These are phyloP conservation scores for Aspergillus bertholletiae DNA, from an alignment of 495 filamentous ascomycete species.

Conservation along the genomic window DNA sequence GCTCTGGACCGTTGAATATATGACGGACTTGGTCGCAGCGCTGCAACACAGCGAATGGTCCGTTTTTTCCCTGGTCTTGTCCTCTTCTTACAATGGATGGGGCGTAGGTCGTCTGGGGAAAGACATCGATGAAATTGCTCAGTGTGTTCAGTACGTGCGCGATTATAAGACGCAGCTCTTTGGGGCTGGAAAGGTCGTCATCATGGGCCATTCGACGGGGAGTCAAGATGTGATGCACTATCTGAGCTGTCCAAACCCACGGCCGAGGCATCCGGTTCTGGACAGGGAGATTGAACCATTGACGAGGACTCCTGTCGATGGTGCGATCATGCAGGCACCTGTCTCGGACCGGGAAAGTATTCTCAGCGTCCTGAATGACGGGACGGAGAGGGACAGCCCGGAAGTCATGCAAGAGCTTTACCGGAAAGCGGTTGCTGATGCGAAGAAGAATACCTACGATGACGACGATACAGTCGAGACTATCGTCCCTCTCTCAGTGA, in stretches of 20 bases:
- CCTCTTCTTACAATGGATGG: slow-evolving; percentile 67
- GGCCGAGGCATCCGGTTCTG: slow-evolving; percentile 26
- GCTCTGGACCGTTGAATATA: slow-evolving; percentile 64
- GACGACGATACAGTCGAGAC: background rate
- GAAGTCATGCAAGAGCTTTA: background rate
- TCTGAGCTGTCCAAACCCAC: slow-evolving; percentile 38
- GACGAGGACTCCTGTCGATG: slow-evolving; percentile 52
- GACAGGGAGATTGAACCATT: slow-evolving; percentile 28
- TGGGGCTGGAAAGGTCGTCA: slow-evolving; percentile 57
- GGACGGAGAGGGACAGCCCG: slow-evolving; percentile 22
- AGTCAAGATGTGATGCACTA: slow-evolving; percentile 85
- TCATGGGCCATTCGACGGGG: slow-evolving; percentile 85
- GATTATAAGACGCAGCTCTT: slow-evolving; percentile 34
- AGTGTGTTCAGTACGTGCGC: slow-evolving; percentile 66
- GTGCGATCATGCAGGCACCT: slow-evolving; percentile 78
- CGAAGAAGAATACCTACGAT: background rate
- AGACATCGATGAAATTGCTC: slow-evolving; percentile 70
- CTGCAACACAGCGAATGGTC: slow-evolving; percentile 57
- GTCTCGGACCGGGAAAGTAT: slow-evolving; percentile 79
- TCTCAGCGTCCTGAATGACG: slow-evolving; percentile 29
- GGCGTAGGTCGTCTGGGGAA: slow-evolving; percentile 62
- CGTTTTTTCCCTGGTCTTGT: slow-evolving; percentile 59
- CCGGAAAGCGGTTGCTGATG: background rate
- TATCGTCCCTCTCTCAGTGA: slow-evolving; percentile 29
- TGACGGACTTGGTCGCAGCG: slow-evolving; percentile 45